Percentiles rank a stretch among this genome's conserved stretches.
phyloP scores from a whole-genome alignment of 305 asterid species.

The Fraxinus albicans region DNA sequence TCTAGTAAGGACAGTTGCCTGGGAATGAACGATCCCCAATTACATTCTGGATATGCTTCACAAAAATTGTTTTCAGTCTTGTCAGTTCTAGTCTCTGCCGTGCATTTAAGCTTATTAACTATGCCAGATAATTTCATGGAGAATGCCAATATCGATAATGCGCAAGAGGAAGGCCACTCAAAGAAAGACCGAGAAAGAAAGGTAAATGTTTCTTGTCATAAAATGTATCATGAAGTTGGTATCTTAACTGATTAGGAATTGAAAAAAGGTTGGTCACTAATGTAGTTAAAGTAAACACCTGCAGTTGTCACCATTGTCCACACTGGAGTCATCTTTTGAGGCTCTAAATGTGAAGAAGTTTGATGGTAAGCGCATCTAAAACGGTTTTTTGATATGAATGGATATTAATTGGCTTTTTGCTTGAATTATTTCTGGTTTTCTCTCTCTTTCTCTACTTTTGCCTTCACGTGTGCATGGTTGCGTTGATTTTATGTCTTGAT shows the following conservation, averaged over 20 bases:
- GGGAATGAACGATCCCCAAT: not conserved
- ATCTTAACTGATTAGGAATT: not conserved
- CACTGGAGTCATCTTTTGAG: slow-evolving; percentile 84
- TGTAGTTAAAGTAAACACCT: slow-evolving; percentile 15
- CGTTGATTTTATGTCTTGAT: not conserved
- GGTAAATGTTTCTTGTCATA: slow-evolving; percentile 41
- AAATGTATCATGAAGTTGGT: slow-evolving; percentile 11
- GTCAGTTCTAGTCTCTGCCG: not conserved
- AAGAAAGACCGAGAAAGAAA: slow-evolving; percentile 71
- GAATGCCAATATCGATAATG: slow-evolving; percentile 39
- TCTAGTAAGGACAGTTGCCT: slow-evolving; percentile 2
- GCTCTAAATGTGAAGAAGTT: slow-evolving; percentile 81
- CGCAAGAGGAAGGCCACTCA: slow-evolving; percentile 44
- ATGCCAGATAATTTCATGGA: slow-evolving; percentile 51
- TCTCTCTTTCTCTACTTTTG: not conserved
- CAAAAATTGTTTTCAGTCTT: not conserved
- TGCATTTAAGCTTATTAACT: not conserved
- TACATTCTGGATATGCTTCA: not conserved
- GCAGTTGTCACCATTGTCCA: slow-evolving; percentile 92
- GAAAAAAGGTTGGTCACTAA: slow-evolving; percentile 18
- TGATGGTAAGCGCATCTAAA: slow-evolving; percentile 47
- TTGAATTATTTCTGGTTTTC: not conserved
- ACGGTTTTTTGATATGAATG: slow-evolving; percentile 5
- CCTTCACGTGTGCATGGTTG: not conserved
- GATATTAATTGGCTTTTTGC: not conserved